Base-by-base conservation (phyloP, 2,329 filamentous ascomycete genomes). In the Ceratocystis cacaofunesta region DNA sequence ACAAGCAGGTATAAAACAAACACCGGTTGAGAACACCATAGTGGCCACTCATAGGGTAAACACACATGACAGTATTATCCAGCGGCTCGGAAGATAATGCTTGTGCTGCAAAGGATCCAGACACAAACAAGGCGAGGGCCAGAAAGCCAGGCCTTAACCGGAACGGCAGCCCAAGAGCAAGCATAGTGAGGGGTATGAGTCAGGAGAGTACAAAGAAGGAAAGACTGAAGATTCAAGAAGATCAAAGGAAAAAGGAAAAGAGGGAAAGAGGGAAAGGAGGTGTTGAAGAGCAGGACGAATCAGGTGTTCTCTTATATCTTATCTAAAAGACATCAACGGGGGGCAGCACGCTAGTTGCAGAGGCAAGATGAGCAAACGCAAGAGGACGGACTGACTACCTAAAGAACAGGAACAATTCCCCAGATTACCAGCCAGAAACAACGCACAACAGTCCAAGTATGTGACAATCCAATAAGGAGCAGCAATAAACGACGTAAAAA, bases 51-150 rank as follows among this genome's bases (percentile, higher is more conserved):
- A 67, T 64, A 22, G 66, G 66, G 30, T 67, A 67, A 6, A 67
- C 66, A 52, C 66, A 67, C 62, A 67, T 67, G 36, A 67, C 62
- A 19, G 66, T 67, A n/a, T 67, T 44, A 12, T 64, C 43, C 10
- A 67, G 66, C 36, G 66, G 48, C 15, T 65, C 44, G 17, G 32
- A 57, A 10, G 58, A 50, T 5, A 65, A 44, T 6, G 66, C 66
- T 60, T 67, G 66, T 1, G 43, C 36, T n/a, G 66, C 66, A 28
- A 61, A 41, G 28, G 60, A 60, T 6, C 36, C 58, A 1, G 62
- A 52, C 28, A 55, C 62, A 28, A 65, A 67, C 44, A 67, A 19
- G 36, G 36, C 41, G 10, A 60, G 46, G 17, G 32, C 22, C 28
- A 55, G 19, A 17, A 64, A 30, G 41, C 52, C 22, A 30, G 52